Percentiles rank a stretch among this genome's conserved stretches.
These are phyloP conservation scores for Fusarium sp. DNA, from an alignment of 2,329 filamentous ascomycete genomes.

Conservation along the genomic window DNA sequence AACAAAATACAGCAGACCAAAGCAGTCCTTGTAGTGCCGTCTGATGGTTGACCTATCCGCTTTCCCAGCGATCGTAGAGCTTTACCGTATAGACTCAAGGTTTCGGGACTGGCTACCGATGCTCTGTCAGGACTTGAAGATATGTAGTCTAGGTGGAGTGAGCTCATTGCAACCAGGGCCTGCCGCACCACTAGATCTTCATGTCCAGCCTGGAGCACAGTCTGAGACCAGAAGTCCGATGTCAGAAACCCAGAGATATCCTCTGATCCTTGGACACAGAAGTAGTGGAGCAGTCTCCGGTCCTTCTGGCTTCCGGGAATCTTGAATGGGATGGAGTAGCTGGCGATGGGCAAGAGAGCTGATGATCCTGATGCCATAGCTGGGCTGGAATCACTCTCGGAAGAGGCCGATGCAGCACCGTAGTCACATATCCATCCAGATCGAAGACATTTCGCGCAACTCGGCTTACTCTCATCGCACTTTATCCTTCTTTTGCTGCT, in stretches of 20 bases:
- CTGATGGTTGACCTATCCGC: background rate
- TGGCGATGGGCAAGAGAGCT: background rate
- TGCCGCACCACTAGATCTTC: conserved; percentile 3
- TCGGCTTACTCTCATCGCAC: conserved; percentile 3
- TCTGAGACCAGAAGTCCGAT: conserved; percentile 6
- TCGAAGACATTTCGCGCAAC: background rate
- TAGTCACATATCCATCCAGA: conserved; percentile 10
- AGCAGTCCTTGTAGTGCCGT: background rate
- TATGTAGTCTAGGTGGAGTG: conserved; percentile 3
- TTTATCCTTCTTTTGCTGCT: conserved; percentile 10
- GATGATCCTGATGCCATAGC: accelerated
- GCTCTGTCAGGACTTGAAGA: background rate
- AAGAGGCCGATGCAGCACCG: no score
- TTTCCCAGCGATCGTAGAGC: background rate
- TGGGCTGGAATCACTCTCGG: accelerated
- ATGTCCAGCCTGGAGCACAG: conserved; percentile 1
- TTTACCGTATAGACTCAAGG: background rate
- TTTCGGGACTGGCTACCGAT: background rate
- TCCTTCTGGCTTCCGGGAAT: conserved; percentile 9
- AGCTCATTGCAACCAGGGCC: conserved; percentile 13
- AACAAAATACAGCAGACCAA: conserved; percentile 12
- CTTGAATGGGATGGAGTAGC: conserved; percentile 8
- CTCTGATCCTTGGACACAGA: conserved; percentile 1
- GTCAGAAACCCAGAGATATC: conserved; percentile 9
- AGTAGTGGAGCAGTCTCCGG: conserved; percentile 8